These are phyloP conservation scores for Trichosporon sp. DNA, from an alignment of 1,284 basidiomycete species.

Conservation along the genomic window DNA sequence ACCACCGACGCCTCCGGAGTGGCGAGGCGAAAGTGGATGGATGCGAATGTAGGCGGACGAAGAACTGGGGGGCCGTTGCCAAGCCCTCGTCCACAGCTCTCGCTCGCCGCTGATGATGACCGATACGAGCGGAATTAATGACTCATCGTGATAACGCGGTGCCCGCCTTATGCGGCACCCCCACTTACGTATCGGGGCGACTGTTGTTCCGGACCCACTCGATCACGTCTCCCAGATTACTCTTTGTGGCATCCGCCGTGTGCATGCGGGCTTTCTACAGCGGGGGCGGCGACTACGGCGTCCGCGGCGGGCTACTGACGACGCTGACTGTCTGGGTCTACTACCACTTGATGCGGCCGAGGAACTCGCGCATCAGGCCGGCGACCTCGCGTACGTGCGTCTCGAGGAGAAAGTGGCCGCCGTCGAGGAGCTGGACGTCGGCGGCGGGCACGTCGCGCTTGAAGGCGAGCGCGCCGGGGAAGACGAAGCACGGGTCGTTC, in stretches of 20 bases:
- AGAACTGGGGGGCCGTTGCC: conserved; percentile 1
- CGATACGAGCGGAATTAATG: not conserved
- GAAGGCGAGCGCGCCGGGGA: conserved; percentile 53
- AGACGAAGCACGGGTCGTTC: conserved; percentile 53
- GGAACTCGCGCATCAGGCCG: conserved; percentile 21
- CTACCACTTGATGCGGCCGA: conserved; percentile 11
- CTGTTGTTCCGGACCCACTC: not conserved
- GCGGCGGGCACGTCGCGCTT: conserved; percentile 50
- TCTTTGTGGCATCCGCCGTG: not conserved
- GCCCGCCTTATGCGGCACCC: not conserved
- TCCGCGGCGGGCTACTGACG: not conserved
- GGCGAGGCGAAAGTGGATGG: not conserved
- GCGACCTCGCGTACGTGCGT: conserved; percentile 40
- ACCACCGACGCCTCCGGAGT: not conserved
- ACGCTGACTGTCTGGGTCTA: not conserved
- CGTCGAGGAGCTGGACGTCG: conserved; percentile 51
- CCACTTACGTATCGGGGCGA: not conserved
- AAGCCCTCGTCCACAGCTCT: not conserved
- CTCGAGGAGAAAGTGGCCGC: conserved; percentile 55
- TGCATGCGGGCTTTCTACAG: not conserved
- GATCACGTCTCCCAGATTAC: not conserved
- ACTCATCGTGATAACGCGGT: not conserved
- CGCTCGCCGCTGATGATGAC: conserved; percentile 1
- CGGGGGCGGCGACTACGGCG: not conserved
- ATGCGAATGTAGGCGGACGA: not conserved